phyloP scores from a whole-genome alignment of 139 green algal genomes.

The Dunaliella primolecta region DNA sequence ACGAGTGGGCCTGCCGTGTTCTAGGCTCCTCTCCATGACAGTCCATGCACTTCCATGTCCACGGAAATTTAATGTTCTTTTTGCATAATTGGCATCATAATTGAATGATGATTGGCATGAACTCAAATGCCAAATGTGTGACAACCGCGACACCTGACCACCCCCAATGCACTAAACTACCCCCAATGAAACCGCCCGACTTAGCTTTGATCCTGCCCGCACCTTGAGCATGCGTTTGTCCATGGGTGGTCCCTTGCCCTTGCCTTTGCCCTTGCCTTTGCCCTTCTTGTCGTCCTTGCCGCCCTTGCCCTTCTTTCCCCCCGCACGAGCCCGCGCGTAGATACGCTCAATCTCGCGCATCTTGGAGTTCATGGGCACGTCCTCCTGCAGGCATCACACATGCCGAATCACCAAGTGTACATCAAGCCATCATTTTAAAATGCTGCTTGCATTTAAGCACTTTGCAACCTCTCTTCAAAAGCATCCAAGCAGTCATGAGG shows the following conservation, averaged over 20 bases:
- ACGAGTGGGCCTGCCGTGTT: no score
- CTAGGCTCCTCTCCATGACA: neutral
- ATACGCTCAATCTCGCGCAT: slow-evolving; percentile 77
- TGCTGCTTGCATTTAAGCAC: no score
- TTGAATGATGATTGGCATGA: neutral
- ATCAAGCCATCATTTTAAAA: no score
- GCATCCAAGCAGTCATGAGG: no score
- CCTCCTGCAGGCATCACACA: no score
- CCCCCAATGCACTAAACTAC: neutral
- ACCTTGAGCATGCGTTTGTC: slow-evolving; percentile 60
- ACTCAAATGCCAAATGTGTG: neutral
- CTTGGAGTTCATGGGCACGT: slow-evolving; percentile 60
- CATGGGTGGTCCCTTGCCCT: slow-evolving; percentile 36
- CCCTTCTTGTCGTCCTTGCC: slow-evolving; percentile 17
- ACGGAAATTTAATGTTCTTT: no score
- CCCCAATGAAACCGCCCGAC: no score
- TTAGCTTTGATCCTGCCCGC: no score
- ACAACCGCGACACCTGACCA: neutral
- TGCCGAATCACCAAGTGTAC: neutral
- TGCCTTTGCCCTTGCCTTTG: slow-evolving; percentile 21
- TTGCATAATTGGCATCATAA: neutral
- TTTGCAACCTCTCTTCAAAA: no score
- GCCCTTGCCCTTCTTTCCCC: slow-evolving; percentile 31
- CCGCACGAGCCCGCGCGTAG: slow-evolving; percentile 60
- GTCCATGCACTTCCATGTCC: neutral